Evolutionary conservation across 2,329 filamentous ascomycete species (phyloP).

Genomic region (Truncatella angustata): DNA sequence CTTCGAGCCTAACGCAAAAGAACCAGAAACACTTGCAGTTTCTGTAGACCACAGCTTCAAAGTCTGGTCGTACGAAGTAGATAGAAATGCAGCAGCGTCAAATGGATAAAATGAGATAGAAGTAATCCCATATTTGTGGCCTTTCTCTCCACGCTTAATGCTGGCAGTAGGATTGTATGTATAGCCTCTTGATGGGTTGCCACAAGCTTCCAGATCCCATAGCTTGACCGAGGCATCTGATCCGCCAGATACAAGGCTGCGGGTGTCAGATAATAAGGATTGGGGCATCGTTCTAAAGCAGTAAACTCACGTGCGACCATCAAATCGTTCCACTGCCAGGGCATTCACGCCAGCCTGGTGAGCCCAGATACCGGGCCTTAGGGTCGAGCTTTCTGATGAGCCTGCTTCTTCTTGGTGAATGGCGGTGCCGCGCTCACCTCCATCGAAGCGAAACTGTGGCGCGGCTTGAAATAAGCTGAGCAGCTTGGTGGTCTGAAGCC

Average conservation of each 20-base stretch:
- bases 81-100: constrained; percentile 72
- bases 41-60: constrained; percentile 73
- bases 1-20: constrained; percentile 66
- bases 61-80: constrained; percentile 74
- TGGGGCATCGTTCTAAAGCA: background rate
- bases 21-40: constrained; percentile 57
- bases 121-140: constrained; percentile 71
- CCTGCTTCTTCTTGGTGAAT: constrained; percentile 23
- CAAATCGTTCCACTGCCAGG: constrained; percentile 77
- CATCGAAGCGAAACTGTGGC: constrained; percentile 68
- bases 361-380: constrained; percentile 51
- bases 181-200: constrained; percentile 41
- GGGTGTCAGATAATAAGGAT: background rate
- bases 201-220: constrained; percentile 76
- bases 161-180: constrained; percentile 54
- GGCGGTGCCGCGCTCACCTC: constrained; percentile 43
- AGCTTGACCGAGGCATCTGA: constrained; percentile 80
- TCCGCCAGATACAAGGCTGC: constrained; percentile 77
- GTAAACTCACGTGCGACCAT: constrained; percentile 66
- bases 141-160: constrained; percentile 41
- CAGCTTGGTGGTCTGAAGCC: constrained; percentile 63
- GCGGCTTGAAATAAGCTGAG: constrained; percentile 68
- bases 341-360: constrained; percentile 79
- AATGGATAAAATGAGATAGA: constrained; percentile 78
- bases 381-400: constrained; percentile 22